Base-by-base conservation (phyloP, 139 green algal genomes). In the Eudorina sp. region DNA sequence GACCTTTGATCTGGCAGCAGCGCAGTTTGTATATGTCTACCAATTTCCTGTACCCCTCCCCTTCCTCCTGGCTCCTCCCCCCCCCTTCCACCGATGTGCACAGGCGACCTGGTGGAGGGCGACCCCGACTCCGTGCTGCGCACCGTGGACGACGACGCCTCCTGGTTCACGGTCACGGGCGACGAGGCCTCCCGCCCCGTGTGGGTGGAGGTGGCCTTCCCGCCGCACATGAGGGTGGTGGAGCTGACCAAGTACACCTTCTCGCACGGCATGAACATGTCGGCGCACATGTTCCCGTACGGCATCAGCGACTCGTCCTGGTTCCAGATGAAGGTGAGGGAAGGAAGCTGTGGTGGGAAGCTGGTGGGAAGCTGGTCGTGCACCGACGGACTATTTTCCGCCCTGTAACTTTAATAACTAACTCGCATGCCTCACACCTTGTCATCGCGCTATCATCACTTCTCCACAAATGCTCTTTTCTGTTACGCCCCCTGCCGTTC, bases 261-360 rank as follows among this genome's bases (percentile, higher is more conserved):
- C 86, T 76, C 45, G 8, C 86, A 90, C 41, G 86, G 86, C 66
- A 87, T 90, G 86, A 90, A 90, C 68, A 86, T 90, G 77, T 70
- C 27, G 0, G 77, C 51, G 7, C 86, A 90, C 69, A 90, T 90
- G 86, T 87, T 90, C 53, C 86, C 86, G 14, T 90, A 90, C 68
- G 86, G 86, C 77, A 90, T 90, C 78, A 77, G 48, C 36, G 86
- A 90, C 78, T 74, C 40, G 25, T 69, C 46, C 51, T 90, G 86
- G 86, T 90, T 90, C 69, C 66, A 83, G 23, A 87, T 90, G 78
- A 90, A 90, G 86, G 86, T 87, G 34, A 1, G n/a, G n/a, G n/a
- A 66, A 27, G 23, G 4, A 25, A 25, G 29, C 23, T 66, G 8
- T 66, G 55, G 23, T 23, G 55, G 55, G 55, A 66, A 66, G 5